phyloP scores from a whole-genome alignment of 2,329 filamentous ascomycete genomes.

The Botrytis paeoniae region DNA sequence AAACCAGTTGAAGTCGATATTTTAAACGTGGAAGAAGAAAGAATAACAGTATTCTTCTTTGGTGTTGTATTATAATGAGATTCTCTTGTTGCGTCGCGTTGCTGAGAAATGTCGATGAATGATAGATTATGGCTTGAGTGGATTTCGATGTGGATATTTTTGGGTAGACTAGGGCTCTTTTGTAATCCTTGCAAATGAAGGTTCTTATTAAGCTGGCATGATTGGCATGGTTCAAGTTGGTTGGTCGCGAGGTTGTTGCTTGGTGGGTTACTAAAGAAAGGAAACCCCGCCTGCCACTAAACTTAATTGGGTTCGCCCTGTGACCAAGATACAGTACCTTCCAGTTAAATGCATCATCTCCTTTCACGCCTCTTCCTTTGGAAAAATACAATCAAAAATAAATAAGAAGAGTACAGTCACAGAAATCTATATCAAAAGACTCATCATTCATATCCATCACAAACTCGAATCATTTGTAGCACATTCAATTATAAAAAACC shows the following conservation, averaged over 20 bases:
- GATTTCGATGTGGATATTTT: conserved; percentile 13
- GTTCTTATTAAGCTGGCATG: neutral
- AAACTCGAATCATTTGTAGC: neutral
- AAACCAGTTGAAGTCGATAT: neutral
- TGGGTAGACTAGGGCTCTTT: neutral
- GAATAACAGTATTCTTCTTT: neutral
- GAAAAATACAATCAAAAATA: neutral
- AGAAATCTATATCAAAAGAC: neutral
- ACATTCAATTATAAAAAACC: neutral
- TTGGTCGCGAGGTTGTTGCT: neutral
- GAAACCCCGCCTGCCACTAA: conserved; percentile 14
- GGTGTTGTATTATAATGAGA: neutral
- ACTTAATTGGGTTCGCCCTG: conserved; percentile 4
- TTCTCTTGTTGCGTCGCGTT: neutral
- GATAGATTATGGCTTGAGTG: conserved; percentile 7
- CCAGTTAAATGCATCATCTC: conserved; percentile 6
- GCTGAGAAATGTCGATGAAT: conserved; percentile 15
- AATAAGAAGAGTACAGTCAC: neutral
- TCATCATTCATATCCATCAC: neutral
- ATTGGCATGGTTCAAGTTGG: no score
- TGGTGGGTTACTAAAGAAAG: neutral
- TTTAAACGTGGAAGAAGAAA: neutral
- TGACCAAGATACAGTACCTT: conserved; percentile 14
- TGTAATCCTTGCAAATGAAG: neutral
- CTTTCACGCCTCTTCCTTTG: neutral